Conservation (phyloP, 306 rosid genomes). For the Prunus kanzakura region DNA sequence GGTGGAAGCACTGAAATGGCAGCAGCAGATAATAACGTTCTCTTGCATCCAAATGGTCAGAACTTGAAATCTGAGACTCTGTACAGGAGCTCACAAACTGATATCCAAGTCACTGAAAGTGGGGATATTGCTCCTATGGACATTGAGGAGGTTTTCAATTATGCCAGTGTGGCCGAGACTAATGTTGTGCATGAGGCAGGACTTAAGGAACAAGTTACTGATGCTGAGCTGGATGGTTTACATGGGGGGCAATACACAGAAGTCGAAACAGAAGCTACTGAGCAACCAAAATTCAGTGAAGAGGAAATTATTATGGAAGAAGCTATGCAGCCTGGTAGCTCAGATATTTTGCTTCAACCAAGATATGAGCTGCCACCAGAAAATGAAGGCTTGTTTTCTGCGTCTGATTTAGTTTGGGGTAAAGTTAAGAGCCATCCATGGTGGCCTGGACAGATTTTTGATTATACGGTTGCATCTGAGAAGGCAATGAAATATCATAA, state of each 20-base stretch:
- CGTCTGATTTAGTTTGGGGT: slow-evolving; percentile 93
- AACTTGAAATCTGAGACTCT: not conserved
- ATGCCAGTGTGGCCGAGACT: slow-evolving; percentile 26
- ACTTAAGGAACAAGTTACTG: slow-evolving; percentile 31
- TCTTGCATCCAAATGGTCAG: too few relatives aligned
- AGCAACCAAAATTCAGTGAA: slow-evolving; percentile 23
- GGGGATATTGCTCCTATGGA: slow-evolving; percentile 18
- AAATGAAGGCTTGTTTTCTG: slow-evolving; percentile 60
- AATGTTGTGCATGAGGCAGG: slow-evolving; percentile 21
- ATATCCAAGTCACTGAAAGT: slow-evolving; percentile 14
- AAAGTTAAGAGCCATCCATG: slow-evolving; percentile 98
- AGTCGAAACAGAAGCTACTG: slow-evolving; percentile 34
- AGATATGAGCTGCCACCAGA: slow-evolving; percentile 55
- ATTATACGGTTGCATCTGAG: slow-evolving; percentile 75
- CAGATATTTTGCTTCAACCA: slow-evolving; percentile 32
- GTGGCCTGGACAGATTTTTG: slow-evolving; percentile 99
- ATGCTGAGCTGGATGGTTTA: slow-evolving; percentile 37
- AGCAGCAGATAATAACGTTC: too few relatives aligned
- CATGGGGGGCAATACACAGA: slow-evolving; percentile 50
- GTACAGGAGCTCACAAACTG: slow-evolving; percentile 5
- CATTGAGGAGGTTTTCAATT: slow-evolving; percentile 30
- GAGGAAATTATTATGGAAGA: slow-evolving; percentile 29
- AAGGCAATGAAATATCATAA: slow-evolving; percentile 81
- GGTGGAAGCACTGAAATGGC: too few relatives aligned
- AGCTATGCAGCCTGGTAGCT: slow-evolving; percentile 29